Conservation (phyloP, 192 early-diverging fungal species). For the Chytriomyces sp. region DNA sequence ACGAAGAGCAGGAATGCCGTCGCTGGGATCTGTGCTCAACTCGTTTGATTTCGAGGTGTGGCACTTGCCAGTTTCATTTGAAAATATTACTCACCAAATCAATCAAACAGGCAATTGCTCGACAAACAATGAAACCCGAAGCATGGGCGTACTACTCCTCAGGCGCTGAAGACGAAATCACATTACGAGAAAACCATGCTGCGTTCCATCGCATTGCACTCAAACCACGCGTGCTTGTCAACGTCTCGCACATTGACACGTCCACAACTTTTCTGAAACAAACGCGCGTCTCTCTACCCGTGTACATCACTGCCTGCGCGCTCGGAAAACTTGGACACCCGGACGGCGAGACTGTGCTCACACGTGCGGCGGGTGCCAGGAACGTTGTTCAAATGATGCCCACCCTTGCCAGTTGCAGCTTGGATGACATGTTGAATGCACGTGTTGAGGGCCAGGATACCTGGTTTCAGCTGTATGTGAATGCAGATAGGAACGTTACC, state of each 20-base stretch:
- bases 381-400: constrained; percentile 79
- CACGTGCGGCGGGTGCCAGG: constrained; percentile 55
- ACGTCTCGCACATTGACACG: constrained; percentile 52
- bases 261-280: constrained; percentile 48
- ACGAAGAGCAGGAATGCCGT: constrained; percentile 52
- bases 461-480: constrained; percentile 67
- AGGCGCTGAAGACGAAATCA: constrained; percentile 82
- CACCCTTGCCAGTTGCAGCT: constrained; percentile 72
- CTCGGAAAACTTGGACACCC: constrained; percentile 72
- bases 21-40: constrained; percentile 66
- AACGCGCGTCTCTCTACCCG: constrained; percentile 38
- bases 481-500: constrained; percentile 53
- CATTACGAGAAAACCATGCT: constrained; percentile 78
- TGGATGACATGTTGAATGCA: constrained; percentile 61
- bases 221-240: constrained; percentile 57
- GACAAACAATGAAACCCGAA: constrained; percentile 59
- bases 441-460: constrained; percentile 43
- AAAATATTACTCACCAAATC: not conserved
- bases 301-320: constrained; percentile 66
- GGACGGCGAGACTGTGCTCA: constrained; percentile 74
- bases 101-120: constrained; percentile 59
- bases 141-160: constrained; percentile 86
- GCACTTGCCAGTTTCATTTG: not conserved
- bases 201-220: constrained; percentile 77
- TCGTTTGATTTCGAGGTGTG: constrained; percentile 71